Base-by-base conservation (phyloP, 257 asterid genomes). In the Cynanchum wilfordii region DNA sequence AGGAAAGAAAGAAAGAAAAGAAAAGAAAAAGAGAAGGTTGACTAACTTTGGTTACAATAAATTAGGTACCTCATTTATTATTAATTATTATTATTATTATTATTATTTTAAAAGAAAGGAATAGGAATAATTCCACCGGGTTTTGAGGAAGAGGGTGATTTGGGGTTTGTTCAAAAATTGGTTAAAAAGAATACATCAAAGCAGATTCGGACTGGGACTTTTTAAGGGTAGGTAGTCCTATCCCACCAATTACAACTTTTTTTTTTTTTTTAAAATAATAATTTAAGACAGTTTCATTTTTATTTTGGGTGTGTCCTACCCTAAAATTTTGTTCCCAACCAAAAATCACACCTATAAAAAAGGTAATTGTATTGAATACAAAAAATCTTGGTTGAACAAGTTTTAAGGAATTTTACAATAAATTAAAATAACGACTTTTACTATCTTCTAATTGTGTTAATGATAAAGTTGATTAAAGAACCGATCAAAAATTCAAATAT, bases 11-110 rank as follows among this genome's bases (percentile, higher is more conserved):
- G 12, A 13, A 49, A 50, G 6, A 4, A 52, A 13, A 15, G 1
- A 16, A 16, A 4, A 19, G 22, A 8, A 6, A 52, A 19, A 7
- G n/a, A 7, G 25, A 13, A 54, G 25, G 12, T 54, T 54, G 59
- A 54, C 59, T 20, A 54, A 54, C 27, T 54, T 54, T 45, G 68
- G 54, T 27, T 17, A 57, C 17, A 55, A 38, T 36, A 22, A 36
- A 71, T 71, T 71, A 57, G 75, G 75, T 71, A 57, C 1, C 57
- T 45, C 69, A 72, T 58, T 60, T 27, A 33, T 2, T 13, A 17
- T 7, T 51, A 5, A 17, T 15, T 72, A n/a, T 29, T 36, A 36
- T 36, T 36, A 36, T 36, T 36, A 36, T 36, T 36, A 36, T 36
- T 36, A 36, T 42, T 33, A 33, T 33, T 33, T 33, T 0, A 40